Conservation (phyloP, 441 rosid species). For the Bocquillonia castaneifolia region DNA sequence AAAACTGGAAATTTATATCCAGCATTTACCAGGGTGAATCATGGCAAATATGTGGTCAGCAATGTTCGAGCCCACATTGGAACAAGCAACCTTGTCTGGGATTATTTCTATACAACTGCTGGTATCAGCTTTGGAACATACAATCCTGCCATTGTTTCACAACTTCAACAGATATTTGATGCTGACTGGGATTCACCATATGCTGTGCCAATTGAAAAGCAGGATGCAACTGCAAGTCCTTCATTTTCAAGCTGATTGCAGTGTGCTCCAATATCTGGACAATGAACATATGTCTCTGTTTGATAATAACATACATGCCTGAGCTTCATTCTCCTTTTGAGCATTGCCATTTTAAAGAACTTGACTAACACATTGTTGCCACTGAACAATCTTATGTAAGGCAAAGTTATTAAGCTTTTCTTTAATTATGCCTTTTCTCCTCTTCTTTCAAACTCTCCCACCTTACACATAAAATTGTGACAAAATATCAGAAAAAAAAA, state of each 20-base stretch:
- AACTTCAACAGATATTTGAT: slow-evolving; percentile 73
- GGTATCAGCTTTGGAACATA: slow-evolving; percentile 82
- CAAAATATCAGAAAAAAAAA: too few species aligned
- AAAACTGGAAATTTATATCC: slow-evolving; percentile 60
- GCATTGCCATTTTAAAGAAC: too few species aligned
- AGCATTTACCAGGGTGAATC: slow-evolving; percentile 64
- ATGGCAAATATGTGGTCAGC: slow-evolving; percentile 73
- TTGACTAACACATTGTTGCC: too few species aligned
- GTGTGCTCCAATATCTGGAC: too few species aligned
- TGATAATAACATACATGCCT: too few species aligned
- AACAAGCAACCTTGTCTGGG: slow-evolving; percentile 85
- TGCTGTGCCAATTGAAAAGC: slow-evolving; percentile 53
- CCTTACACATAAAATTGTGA: too few species aligned
- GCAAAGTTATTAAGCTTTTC: too few species aligned
- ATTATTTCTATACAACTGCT: slow-evolving; percentile 78
- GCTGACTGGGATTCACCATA: slow-evolving; percentile 84
- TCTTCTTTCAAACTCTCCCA: too few species aligned
- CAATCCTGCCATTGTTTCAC: slow-evolving; percentile 51
- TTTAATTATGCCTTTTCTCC: too few species aligned
- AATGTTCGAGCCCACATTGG: slow-evolving; percentile 67
- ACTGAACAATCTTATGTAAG: too few species aligned
- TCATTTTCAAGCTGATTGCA: slow-evolving; percentile 30
- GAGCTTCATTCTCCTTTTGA: too few species aligned
- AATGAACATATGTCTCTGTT: too few species aligned
- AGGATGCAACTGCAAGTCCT: slow-evolving; percentile 23